Conservation (phyloP, 352 stramenopile genomes). For the Phytophthora megakarya region DNA sequence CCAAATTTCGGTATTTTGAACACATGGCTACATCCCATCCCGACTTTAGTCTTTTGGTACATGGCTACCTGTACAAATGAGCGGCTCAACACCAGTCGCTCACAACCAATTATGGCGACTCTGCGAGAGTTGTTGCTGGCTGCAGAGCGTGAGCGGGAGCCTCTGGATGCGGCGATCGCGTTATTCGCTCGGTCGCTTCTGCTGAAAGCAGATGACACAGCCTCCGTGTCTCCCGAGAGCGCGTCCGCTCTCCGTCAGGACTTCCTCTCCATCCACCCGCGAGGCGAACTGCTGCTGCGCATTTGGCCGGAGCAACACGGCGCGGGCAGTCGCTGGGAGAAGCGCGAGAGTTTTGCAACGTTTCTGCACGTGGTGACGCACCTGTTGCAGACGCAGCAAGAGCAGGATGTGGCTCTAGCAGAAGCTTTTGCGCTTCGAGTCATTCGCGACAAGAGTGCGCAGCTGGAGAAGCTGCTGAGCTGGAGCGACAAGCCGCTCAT, state of each 20-base stretch:
- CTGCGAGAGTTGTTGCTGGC: conserved; percentile 76
- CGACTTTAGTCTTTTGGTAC: not conserved
- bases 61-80: not conserved
- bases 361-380: conserved; percentile 65
- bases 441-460: conserved; percentile 67
- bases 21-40: not conserved
- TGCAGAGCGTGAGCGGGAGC: conserved; percentile 59
- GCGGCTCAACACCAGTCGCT: not conserved
- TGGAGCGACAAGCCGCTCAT: conserved; percentile 89
- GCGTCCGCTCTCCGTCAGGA: conserved; percentile 21
- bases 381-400: conserved; percentile 45
- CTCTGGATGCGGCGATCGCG: conserved; percentile 58
- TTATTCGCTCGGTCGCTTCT: conserved; percentile 40
- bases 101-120: conserved; percentile 25
- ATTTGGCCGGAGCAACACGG: conserved; percentile 68
- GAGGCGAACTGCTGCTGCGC: conserved; percentile 61
- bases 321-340: conserved; percentile 57
- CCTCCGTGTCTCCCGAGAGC: conserved; percentile 2
- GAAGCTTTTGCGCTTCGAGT: conserved; percentile 70
- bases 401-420: conserved; percentile 38
- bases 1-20: not conserved
- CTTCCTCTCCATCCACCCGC: conserved; percentile 62
- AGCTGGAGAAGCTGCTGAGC: conserved; percentile 73
- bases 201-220: not conserved
- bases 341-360: conserved; percentile 68